Evolutionary conservation across 176 grass and related monocot genomes (phyloP).

Genomic region (Raddia guianensis): DNA sequence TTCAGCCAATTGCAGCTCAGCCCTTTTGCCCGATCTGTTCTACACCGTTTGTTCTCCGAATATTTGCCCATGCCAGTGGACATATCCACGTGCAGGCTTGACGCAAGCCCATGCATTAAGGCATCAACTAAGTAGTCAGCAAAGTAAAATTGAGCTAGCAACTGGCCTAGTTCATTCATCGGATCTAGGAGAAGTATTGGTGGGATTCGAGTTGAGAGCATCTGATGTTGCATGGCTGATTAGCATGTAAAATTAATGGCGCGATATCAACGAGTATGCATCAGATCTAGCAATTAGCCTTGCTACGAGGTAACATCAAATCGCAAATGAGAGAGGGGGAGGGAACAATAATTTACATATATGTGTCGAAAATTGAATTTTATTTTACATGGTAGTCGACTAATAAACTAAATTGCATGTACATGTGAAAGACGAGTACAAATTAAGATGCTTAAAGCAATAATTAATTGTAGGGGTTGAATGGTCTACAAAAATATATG

Average conservation of each 20-base stretch:
- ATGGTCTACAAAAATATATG: no score
- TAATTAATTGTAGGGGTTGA: no score
- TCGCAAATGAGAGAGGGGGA: no score
- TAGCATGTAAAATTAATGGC: background rate
- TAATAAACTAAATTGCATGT: no score
- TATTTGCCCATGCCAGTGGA: background rate
- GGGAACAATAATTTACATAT: no score
- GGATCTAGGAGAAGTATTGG: background rate
- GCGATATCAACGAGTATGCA: no score
- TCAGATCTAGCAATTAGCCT: no score
- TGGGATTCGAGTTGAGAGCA: background rate
- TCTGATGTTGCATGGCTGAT: background rate
- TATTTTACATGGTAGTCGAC: no score
- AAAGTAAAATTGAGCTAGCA: background rate
- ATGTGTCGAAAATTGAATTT: no score
- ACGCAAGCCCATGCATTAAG: background rate
- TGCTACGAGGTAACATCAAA: no score
- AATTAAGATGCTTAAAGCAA: no score
- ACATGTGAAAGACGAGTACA: no score
- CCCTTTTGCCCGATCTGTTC: background rate
- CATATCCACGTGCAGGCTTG: background rate
- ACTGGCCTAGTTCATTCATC: background rate
- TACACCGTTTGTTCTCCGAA: background rate
- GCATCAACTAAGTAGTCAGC: background rate
- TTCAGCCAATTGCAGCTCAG: background rate